Percentiles rank a stretch among this genome's conserved stretches.
These are phyloP conservation scores for Hymenoscyphus fructigenus DNA, from an alignment of 2,329 filamentous ascomycete species.

Conservation along the genomic window DNA sequence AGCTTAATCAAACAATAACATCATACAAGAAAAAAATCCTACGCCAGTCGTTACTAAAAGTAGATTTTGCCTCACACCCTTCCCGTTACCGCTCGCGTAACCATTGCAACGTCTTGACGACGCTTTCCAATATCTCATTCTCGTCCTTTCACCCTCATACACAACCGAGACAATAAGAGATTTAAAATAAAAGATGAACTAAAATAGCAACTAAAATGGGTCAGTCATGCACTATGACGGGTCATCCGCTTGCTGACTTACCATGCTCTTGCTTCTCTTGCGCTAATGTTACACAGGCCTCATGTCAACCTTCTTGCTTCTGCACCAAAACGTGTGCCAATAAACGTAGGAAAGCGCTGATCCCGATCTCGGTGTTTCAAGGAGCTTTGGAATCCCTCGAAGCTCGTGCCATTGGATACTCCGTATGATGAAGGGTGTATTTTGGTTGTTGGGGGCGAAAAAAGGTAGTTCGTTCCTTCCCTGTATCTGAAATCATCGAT, in stretches of 20 bases:
- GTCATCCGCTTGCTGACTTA: neutral
- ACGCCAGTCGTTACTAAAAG: neutral
- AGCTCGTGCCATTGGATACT: neutral
- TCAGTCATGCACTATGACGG: neutral
- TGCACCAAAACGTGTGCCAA: neutral
- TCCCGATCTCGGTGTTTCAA: neutral
- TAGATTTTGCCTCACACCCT: neutral
- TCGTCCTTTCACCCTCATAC: neutral
- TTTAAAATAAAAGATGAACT: neutral
- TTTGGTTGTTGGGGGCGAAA: slow-evolving; percentile 1
- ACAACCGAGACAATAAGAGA: neutral
- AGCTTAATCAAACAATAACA: slow-evolving; percentile 6
- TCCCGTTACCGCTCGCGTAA: neutral
- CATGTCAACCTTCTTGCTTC: neutral
- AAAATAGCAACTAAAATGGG: neutral
- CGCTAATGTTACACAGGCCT: neutral
- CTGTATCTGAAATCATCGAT: neutral
- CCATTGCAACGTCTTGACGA: neutral
- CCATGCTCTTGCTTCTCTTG: neutral
- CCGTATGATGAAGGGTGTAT: neutral
- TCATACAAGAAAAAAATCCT: neutral
- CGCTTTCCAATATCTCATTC: neutral
- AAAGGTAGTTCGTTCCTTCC: neutral
- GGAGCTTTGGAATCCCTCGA: neutral
- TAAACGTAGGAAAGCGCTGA: neutral